These are phyloP conservation scores for Cruciata laevipes DNA, from an alignment of 257 asterid genomes.

Conservation along the genomic window DNA sequence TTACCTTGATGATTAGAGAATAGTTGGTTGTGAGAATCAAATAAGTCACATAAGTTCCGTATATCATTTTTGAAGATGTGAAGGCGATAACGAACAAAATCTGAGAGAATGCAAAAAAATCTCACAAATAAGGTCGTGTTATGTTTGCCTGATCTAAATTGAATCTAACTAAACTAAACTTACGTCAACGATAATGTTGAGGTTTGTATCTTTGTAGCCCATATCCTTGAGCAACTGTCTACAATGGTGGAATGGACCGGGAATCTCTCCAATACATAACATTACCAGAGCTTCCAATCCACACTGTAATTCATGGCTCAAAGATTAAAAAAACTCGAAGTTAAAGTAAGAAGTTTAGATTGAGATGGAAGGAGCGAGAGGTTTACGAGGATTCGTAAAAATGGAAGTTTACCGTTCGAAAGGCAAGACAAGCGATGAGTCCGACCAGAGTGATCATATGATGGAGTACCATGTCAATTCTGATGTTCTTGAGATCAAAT, in stretches of 20 bases:
- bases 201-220: background rate
- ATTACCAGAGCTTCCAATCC: too few relatives aligned
- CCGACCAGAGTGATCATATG: background rate
- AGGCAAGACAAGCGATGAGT: background rate
- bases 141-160: background rate
- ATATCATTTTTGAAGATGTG: background rate
- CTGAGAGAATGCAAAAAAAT: background rate
- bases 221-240: background rate
- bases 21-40: constrained; percentile 35
- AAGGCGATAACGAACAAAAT: background rate
- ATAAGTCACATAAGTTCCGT: background rate
- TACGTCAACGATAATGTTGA: background rate
- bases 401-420: background rate
- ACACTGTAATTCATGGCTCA: too few relatives aligned
- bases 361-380: too few relatives aligned
- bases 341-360: too few relatives aligned
- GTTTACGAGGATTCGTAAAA: background rate
- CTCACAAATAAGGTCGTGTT: background rate
- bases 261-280: background rate
- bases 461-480: background rate
- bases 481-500: background rate
- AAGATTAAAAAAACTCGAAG: too few relatives aligned
- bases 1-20: constrained; percentile 73
- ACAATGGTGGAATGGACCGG: background rate
- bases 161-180: background rate